phyloP scores from a whole-genome alignment of 2,329 filamentous ascomycete species.

The Fusarium vanettenii region DNA sequence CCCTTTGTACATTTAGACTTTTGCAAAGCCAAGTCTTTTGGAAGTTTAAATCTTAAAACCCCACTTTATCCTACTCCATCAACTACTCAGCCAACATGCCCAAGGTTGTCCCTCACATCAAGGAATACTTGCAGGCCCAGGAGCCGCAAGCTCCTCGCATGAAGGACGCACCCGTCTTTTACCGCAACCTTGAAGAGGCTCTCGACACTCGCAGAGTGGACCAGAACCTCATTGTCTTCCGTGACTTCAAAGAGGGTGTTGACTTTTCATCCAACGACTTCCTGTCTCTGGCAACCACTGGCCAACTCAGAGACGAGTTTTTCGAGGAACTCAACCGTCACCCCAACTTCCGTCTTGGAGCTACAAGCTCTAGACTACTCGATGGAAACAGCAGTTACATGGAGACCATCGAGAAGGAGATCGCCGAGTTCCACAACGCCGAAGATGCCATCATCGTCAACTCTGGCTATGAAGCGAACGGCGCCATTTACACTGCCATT shows the following conservation, averaged over 20 bases:
- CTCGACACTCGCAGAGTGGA: constrained; percentile 43
- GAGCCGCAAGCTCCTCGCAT: constrained; percentile 11
- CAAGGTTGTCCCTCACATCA: constrained; percentile 21
- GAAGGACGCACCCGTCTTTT: constrained; percentile 17
- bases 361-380: constrained; percentile 70
- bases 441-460: constrained; percentile 69
- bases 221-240: constrained; percentile 41
- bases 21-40: background rate
- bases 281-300: constrained; percentile 65
- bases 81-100: background rate
- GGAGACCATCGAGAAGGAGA: constrained; percentile 64
- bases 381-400: constrained; percentile 74
- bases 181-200: constrained; percentile 47
- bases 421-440: constrained; percentile 71
- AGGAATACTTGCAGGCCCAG: constrained; percentile 20
- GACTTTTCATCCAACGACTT: constrained; percentile 78
- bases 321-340: constrained; percentile 59
- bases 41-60: background rate
- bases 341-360: constrained; percentile 55
- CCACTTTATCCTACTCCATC: background rate
- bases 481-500: constrained; percentile 60
- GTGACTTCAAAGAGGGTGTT: background rate
- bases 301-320: constrained; percentile 59
- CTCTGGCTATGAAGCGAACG: constrained; percentile 67
- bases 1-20: background rate